phyloP scores from a whole-genome alignment of 129 eudicot species.

The Saussurea involucrata region DNA sequence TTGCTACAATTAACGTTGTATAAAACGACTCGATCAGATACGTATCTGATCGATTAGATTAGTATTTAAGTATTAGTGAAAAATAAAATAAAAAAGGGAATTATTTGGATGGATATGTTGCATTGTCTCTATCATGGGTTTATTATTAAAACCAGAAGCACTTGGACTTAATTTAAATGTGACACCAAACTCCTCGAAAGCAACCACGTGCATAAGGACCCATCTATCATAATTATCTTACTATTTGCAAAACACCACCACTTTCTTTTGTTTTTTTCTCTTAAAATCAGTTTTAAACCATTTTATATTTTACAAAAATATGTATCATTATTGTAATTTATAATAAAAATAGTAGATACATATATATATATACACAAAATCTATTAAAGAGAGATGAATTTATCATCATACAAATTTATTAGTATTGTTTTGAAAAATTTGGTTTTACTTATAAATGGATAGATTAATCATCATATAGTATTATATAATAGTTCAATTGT shows the following conservation, averaged over 20 bases:
- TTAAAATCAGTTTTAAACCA: background rate
- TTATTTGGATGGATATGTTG: conserved; percentile 8
- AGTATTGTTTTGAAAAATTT: too few species aligned
- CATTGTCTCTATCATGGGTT: conserved; percentile 4
- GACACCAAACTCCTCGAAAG: conserved; percentile 15
- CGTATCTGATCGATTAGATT: too few species aligned
- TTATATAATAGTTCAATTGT: too few species aligned
- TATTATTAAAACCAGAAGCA: conserved; percentile 8
- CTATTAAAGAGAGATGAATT: too few species aligned
- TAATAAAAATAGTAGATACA: background rate
- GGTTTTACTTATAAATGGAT: too few species aligned
- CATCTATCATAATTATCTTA: conserved; percentile 2
- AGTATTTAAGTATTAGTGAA: too few species aligned
- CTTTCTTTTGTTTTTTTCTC: conserved; percentile 9
- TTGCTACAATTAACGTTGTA: background rate
- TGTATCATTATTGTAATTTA: background rate
- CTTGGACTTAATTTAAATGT: conserved; percentile 3
- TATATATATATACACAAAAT: too few species aligned
- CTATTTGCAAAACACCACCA: conserved; percentile 16
- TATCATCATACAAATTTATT: too few species aligned
- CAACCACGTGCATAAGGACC: conserved; percentile 27
- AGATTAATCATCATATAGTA: too few species aligned
- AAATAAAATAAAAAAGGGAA: background rate
- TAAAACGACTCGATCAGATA: too few species aligned
- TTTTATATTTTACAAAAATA: background rate